Evolutionary conservation across 306 rosid species (phyloP).

Genomic region (Dryas octopetala): DNA sequence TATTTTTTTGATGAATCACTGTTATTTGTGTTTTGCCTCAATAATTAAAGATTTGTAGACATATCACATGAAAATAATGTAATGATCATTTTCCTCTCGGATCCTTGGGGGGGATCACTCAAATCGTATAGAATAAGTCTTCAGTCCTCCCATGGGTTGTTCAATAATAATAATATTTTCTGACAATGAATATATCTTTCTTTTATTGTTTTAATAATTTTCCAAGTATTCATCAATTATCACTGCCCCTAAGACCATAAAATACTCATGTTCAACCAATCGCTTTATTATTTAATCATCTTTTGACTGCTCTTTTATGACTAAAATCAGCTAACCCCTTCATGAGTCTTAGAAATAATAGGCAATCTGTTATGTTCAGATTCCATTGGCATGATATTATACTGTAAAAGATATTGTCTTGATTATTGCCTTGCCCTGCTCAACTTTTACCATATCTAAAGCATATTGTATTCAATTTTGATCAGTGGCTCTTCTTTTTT

Average conservation of each 20-base stretch:
- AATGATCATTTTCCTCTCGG: neutral
- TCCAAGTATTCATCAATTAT: neutral
- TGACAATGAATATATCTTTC: neutral
- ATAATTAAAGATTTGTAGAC: neutral
- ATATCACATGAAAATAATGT: neutral
- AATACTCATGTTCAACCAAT: neutral
- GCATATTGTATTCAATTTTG: neutral
- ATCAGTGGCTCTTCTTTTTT: neutral
- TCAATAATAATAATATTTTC: neutral
- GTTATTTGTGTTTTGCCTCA: neutral
- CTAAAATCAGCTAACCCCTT: neutral
- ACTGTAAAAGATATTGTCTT: neutral
- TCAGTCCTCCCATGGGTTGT: neutral
- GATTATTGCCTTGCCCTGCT: neutral
- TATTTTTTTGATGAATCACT: neutral
- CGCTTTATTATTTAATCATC: neutral
- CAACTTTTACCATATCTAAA: neutral
- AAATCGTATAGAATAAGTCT: neutral
- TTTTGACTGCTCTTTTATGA: neutral
- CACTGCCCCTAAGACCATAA: too few species aligned
- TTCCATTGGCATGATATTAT: neutral
- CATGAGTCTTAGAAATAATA: neutral
- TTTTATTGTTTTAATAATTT: neutral
- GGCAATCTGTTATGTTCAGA: neutral
- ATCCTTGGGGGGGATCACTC: constrained; percentile 19